Evolutionary conservation across 441 rosid genomes (phyloP).

Genomic region (Hypseocharis bilobata): DNA sequence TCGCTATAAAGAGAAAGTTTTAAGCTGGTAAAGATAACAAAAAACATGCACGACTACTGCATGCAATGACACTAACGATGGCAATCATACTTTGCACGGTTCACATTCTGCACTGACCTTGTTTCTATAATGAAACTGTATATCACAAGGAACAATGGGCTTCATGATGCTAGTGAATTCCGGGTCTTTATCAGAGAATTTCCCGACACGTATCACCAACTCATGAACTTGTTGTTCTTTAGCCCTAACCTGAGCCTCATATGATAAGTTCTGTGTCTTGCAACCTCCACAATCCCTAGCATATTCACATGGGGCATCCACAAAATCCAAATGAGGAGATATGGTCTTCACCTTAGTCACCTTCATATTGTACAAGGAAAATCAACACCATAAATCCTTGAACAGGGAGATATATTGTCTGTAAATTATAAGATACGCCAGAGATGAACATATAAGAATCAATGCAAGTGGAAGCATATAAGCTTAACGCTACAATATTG

Average conservation of each 20-base stretch:
- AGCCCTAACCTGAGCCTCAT: conserved; percentile 75
- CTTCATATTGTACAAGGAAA: conserved; percentile 28
- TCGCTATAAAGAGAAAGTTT: too few relatives aligned
- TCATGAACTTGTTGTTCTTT: conserved; percentile 77
- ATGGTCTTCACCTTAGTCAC: conserved; percentile 61
- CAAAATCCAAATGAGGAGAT: conserved; percentile 56
- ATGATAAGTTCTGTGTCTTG: conserved; percentile 64
- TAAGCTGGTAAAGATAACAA: too few relatives aligned
- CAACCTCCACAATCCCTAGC: conserved; percentile 83
- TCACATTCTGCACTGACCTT: conserved; percentile 32
- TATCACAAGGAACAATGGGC: conserved; percentile 70
- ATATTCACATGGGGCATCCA: conserved; percentile 84
- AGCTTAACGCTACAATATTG: too few relatives aligned
- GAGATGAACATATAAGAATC: neutral
- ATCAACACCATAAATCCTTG: conserved; percentile 1
- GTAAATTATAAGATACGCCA: neutral
- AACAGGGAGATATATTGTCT: neutral
- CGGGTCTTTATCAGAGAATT: conserved; percentile 39
- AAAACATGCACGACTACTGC: too few relatives aligned
- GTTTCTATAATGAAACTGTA: conserved; percentile 73
- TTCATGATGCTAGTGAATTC: conserved; percentile 41
- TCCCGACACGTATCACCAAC: conserved; percentile 57
- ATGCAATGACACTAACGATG: conserved; percentile 15
- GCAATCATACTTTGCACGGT: too few relatives aligned
- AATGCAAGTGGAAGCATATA: neutral